Conservation (phyloP, 495 filamentous ascomycete species). For the Xylaria cubensis region DNA sequence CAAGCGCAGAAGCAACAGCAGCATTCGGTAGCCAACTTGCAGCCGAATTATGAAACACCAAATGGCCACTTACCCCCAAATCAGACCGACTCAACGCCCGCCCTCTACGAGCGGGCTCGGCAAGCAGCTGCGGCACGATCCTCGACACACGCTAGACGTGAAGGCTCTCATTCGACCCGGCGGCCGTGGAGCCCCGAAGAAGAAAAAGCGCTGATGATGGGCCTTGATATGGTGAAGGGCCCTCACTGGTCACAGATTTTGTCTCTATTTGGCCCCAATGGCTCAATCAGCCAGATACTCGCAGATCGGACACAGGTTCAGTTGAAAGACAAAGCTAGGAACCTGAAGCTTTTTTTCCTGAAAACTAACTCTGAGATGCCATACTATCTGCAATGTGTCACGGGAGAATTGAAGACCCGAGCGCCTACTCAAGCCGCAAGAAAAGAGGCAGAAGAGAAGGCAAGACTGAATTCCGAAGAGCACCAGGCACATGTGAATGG, state of each 20-base stretch:
- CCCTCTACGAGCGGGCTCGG: conserved; percentile 81
- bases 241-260: conserved; percentile 97
- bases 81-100: conserved; percentile 78
- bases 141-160: conserved; percentile 72
- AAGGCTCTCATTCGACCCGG: conserved; percentile 81
- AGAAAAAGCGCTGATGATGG: conserved; percentile 90
- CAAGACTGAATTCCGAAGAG: conserved; percentile 69
- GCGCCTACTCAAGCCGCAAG: conserved; percentile 82
- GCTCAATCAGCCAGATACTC: conserved; percentile 81
- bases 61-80: conserved; percentile 61
- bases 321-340: conserved; percentile 93
- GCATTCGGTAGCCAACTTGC: conserved; percentile 21
- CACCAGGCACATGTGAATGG: conserved; percentile 76
- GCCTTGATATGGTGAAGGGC: conserved; percentile 87
- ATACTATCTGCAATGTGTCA: conserved; percentile 88
- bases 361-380: conserved; percentile 94
- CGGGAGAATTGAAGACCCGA: conserved; percentile 92
- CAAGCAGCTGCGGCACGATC: conserved; percentile 82
- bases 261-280: conserved; percentile 82
- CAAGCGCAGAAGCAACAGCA: conserved; percentile 36
- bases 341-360: conserved; percentile 93
- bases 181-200: conserved; percentile 91
- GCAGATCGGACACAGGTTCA: conserved; percentile 96
- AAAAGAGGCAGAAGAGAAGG: conserved; percentile 77
- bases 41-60: conserved; percentile 41